Base-by-base conservation (phyloP, 352 stramenopile species). In the Globisporangium emineosum region DNA sequence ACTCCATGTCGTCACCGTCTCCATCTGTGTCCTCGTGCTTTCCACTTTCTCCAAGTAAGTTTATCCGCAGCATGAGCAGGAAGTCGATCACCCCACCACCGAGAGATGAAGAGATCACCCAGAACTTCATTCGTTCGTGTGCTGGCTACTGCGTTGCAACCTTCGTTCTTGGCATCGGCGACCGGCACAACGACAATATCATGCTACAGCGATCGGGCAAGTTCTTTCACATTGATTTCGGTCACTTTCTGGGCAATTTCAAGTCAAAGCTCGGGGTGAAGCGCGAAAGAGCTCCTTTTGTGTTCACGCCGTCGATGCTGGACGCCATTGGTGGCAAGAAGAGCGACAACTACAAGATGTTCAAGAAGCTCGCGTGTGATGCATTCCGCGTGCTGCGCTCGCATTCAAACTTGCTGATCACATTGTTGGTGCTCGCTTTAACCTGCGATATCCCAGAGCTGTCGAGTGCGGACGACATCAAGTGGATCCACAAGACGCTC, bases 221-320 rank as follows among this genome's bases (percentile, higher is more conserved):
- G 64, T 85, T 98, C 25, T 98, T 98, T 73, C 96, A 98, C 83
- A 98, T 98, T 57, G 96, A 98, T 60, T 98, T 98, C 67, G 95
- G 96, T 1, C 94, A 98, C 66, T 98, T 98, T 57, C 70, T 98
- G 29, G 93, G 93, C n/a, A 96, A 98, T 54, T 98, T 97, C 72
- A 98, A 98, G 73, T 90, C 75, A 25, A 98, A 98, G 64, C 62
- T 96, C 15, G 94, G 94, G 9, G 81, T 97, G 45, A 97, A 97
- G 66, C 77, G 93, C 7, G 94, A 98, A 67, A 84, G 86, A 27
- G 83, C 89, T 1, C 87, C 88, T 33, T 98, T 98, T 60, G 81
- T 98, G n/a, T 96, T 98, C 57, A 98, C 94, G 0, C 85, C 84
- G 3, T 83, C 86, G 13, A 97, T 98, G 86, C 77, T 89, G 17